Base-by-base conservation (phyloP, 768 basidiomycete genomes). In the Tricholoma flavovirens region DNA sequence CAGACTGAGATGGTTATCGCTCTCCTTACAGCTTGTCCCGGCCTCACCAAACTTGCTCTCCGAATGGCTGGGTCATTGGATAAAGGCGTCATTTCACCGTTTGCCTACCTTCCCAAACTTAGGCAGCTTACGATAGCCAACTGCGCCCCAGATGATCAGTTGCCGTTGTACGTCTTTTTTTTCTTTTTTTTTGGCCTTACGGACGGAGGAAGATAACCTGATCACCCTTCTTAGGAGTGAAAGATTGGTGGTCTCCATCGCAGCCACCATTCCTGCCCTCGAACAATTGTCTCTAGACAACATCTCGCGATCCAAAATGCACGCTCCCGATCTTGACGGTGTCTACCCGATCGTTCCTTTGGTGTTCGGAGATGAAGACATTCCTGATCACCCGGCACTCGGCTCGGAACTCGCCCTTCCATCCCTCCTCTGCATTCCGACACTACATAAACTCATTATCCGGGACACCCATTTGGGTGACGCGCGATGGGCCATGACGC, bases 391-490 rank as follows among this genome's bases (percentile, higher is more conserved):
- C 69, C 75, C 79, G 52, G 12, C 73, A 43, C 70, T 84, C 57
- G 84, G 81, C 35, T 69, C 77, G 17, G 78, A 81, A 38, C 82
- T 89, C 51, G 76, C 73, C 17, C 78, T 90, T 1, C 86, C 87
- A 1, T 82, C 80, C 11, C 80, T 90, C 53, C 77, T 90, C 49
- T 77, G 78, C 60, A 76, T 90, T 48, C 78, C 84, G 6, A 74
- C 80, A 45, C 81, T 90, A 36, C 77, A 74, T 26, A 78, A 77
- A 59, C 83, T 90, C 60, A 76, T 76, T 42, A 81, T 90, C 62
- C 79, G 78, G 55, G 86, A 88, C 64, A 87, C 86, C 0, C 87
- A 88, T 69, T 77, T 90, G 55, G 86, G 86, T 14, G 83, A 85
- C 66, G 71, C 72, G 49, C 72, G 71, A 33, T 85, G 83, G 84